Base-by-base conservation (phyloP, 306 rosid genomes). In the Cucurbita argyrosperma region DNA sequence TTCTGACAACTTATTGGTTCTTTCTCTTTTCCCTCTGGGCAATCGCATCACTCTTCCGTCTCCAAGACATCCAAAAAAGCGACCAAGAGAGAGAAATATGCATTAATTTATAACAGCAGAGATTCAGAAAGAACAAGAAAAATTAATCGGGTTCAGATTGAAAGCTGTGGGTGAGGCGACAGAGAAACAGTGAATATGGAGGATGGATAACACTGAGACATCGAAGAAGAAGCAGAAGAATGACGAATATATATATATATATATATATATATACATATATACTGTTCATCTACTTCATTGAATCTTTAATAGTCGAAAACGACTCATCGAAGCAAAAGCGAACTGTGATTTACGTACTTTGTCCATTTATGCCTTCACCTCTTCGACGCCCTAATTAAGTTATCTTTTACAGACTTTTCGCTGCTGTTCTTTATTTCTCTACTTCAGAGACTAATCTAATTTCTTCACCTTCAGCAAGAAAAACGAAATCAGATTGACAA, bases 301-400 rank as follows among this genome's bases (percentile, higher is more conserved):
- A 16, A 80, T 56, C 77, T 84, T 92, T 85, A 86, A 74, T 85
- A 86, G 84, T 71, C 80, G 92, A 88, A 85, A 92, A 78, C 86
- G 90, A 90, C 97, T 80, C 81, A 80, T 82, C 90, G 52, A 54
- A 89, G 70, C 84, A 68, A 81, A 82, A 78, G 47, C 72, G 72
- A 77, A 76, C 83, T 63, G 78, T 76, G 74, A 79, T 73, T 73
- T 73, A 59, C 70, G 70, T 50, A 76, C 73, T 76, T 76, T 62
- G 57, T 69, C 74, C 42, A 42, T 74, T 70, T 46, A 74, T 57
- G 57, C 57, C 77, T 30, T 62, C 68, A 38, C 47, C 43, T 43
- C 26, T 57, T 67, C 72, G 9, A 15, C 37, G 5, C 61, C 47
- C 69, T 64, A 45, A 42, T 59, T 60, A 14, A 58, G 43, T 79